Evolutionary conservation across 805 yeast genomes (phyloP), one percentile per base, ranked within the genome.

Genomic region (Torulaspora indica): DNA sequence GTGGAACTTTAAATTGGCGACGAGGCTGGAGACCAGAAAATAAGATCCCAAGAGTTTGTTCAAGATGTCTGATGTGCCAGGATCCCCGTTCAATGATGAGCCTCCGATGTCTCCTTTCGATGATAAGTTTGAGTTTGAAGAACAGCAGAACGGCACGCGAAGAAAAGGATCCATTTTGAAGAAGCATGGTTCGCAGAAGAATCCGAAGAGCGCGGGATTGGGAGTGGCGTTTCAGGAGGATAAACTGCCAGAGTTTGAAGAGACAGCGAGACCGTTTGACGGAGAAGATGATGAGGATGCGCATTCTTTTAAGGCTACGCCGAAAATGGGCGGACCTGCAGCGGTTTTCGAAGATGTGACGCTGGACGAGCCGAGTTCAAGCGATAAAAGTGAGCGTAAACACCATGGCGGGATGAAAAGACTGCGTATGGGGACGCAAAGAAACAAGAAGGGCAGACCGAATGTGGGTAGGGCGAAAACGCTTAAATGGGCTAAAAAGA

Each of bases 361-460:
- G 9, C 33, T 58, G 28, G 61, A 57, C 13, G 55, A 50, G 25
- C 49, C 43, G 35, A 38, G 34, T 24, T 36, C 40, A n/a, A 46
- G 48, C 17, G 48, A 43, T 23, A 35, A 47, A 1, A 14, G 20
- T 15, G 48, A 35, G 13, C 46, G 45, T 8, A 49, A 50, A 13
- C 52, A 47, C 9, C 49, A 49, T n/a, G 40, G 48, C 12, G 44
- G 41, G 3, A 83, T 85, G 79, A 79, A 82, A 53, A 75, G 95
- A 56, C 77, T 82, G 54, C 74, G 96, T 66, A 87, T 95, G 95
- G 96, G 96, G 46, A 90, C 97, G 3, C 87, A 84, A 52, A 75
- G 95, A 54, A 77, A 79, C 56, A 78, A 78, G 46, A 75, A 78
- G 49, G 95, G 95, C 7, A 72, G 74, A 37, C 90, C 93, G 17